phyloP scores from a whole-genome alignment of 768 basidiomycete species.

The Cubamyces sp. region DNA sequence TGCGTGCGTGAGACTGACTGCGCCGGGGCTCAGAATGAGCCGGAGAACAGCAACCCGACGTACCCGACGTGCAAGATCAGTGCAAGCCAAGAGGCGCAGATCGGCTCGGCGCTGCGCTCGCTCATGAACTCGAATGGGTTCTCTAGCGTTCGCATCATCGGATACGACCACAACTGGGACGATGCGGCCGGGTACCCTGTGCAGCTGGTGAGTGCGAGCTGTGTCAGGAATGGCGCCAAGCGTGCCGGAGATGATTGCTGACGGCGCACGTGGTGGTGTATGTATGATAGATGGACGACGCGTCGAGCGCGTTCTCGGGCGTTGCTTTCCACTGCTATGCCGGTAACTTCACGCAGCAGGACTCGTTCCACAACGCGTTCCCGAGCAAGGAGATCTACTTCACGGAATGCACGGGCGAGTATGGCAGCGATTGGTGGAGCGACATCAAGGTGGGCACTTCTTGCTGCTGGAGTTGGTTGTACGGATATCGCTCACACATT shows the following conservation, averaged over 20 bases:
- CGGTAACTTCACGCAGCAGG: conserved; percentile 57
- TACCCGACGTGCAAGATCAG: conserved; percentile 70
- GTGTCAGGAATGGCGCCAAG: background rate
- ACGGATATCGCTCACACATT: background rate
- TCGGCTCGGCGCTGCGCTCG: conserved; percentile 59
- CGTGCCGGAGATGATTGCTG: background rate
- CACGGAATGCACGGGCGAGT: conserved; percentile 67
- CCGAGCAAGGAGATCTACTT: conserved; percentile 62
- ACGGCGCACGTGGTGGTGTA: conserved; percentile 17
- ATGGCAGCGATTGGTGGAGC: conserved; percentile 77
- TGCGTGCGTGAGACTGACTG: background rate
- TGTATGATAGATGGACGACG: conserved; percentile 53
- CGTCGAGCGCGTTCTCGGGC: conserved; percentile 59
- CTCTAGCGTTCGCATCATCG: conserved; percentile 61
- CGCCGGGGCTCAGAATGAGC: conserved; percentile 48
- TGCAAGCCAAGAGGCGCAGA: conserved; percentile 57
- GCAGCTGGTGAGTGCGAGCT: conserved; percentile 42
- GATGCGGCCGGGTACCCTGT: conserved; percentile 68
- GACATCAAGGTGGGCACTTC: conserved; percentile 65
- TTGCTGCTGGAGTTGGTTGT: too few relatives aligned
- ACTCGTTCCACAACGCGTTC: conserved; percentile 57
- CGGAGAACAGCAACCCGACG: conserved; percentile 60
- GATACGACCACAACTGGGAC: conserved; percentile 78
- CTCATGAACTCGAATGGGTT: conserved; percentile 69
- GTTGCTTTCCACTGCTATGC: conserved; percentile 77